Evolutionary conservation across 495 filamentous ascomycete species (phyloP), one percentile per base, ranked within the genome.

Genomic region (Penicillium desertorum): DNA sequence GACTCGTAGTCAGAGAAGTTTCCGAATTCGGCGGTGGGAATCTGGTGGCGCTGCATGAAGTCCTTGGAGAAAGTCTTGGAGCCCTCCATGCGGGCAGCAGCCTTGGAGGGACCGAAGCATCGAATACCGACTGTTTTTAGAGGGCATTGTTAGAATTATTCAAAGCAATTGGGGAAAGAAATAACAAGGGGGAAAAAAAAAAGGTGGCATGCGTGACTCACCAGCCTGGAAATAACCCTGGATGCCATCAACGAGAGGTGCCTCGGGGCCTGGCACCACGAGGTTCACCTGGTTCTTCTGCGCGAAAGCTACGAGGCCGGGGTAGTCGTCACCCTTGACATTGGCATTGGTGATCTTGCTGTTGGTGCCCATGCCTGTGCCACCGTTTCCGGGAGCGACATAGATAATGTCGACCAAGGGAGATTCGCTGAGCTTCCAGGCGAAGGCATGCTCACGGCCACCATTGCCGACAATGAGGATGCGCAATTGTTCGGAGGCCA

Each of bases 31-130:
- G 95, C 94, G 2, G 94, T 98, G 39, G 94, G 93, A 62, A 98
- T 96, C 62, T 80, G 79, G 73, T 96, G 86, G 59, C 85, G 84
- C 71, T 89, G 83, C 95, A 98, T 98, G 71, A 98, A 98, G 73
- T 98, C 93, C 73, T 98, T 98, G 30, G 91, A 89, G 75, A 95
- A 98, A 14, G 92, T 88, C 79, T 98, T 98, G 70, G 88, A 92
- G 52, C 94, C 94, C 72, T 98, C 94, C 87, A 98, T 88, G 51
- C 82, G 81, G 29, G 95, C 93, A 39, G 94, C 95, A 37, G 81
- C 83, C 77, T 90, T 86, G 46, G 86, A 88, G 3, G 94, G 94
- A 14, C 94, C 94, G 63, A 96, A 98, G 74, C 85, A 88, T 64
- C 83, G 79, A 62, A 97, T 91, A 17, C 85, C 85, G 45, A 83